Base-by-base conservation (phyloP, 2,329 filamentous ascomycete genomes). In the Xylaria hypoxylon region DNA sequence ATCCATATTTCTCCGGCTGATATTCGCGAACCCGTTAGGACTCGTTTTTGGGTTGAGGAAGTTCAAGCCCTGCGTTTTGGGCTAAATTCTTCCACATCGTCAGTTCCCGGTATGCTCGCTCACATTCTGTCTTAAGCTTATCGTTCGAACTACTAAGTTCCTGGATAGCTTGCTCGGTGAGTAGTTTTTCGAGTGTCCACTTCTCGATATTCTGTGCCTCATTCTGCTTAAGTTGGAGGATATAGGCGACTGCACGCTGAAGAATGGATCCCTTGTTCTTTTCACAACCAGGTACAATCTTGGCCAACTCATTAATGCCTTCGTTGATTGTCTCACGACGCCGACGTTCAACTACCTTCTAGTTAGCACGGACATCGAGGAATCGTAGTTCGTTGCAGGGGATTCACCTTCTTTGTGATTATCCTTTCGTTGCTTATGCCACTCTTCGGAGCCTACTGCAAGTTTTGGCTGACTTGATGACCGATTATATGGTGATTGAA, bases 201-300 rank as follows among this genome's bases (percentile, higher is more conserved):
- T 97, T 94, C 78, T 97, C 95, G 69, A 97, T 94, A 78, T 97
- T 97, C 70, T 96, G 92, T 17, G 92, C 89, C 78, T 97, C 95
- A 73, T 97, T 96, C 78, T 97, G 94, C 78, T 96, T 96, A 44
- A 99, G 87, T 76, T 97, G 94, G 11, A 90, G 92, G 77, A 99
- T 98, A 82, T 97, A 98, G 70, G 93, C 90, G 10, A 97, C 95
- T 0, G 96, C 94, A 38, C 95, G 92, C 77, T 96, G 92, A 42
- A 99, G 84, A 70, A 99, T 98, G 2, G 94, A 96, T 0, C 96
- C 96, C 81, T 99, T 99, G 84, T 99, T 98, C 85, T 98, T 99
- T 81, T 99, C 96, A 75, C 95, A 97, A 15, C 94, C 94, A 0
- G 96, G 96, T 0, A 99, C 96, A 71, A 99, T 97, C 82, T 97